These are phyloP conservation scores for Naganishia antarctica DNA, from an alignment of 768 basidiomycete species.

Conservation along the genomic window DNA sequence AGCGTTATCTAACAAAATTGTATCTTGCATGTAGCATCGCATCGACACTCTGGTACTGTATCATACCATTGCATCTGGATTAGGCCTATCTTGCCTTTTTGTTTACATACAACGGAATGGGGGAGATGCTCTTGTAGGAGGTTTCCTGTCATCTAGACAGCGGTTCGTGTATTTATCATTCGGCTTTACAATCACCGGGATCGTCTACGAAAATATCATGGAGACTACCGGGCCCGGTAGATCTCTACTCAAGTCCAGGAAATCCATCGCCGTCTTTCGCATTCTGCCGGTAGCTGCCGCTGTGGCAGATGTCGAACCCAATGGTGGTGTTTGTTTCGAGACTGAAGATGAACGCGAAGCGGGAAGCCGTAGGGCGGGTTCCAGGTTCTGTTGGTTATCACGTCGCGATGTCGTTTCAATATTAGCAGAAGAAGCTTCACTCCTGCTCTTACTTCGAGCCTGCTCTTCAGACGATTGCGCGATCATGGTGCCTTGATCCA, in stretches of 20 bases:
- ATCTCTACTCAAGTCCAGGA: conserved; percentile 10
- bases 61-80: conserved; percentile 8
- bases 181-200: no score
- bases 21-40: conserved; percentile 15
- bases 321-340: background rate
- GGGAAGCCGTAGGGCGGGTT: no score
- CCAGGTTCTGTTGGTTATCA: no score
- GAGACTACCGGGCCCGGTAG: background rate
- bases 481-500: background rate
- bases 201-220: background rate
- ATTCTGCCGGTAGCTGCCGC: conserved; percentile 3
- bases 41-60: conserved; percentile 6
- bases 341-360: background rate
- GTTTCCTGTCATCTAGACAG: background rate
- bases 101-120: background rate
- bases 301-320: background rate
- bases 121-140: background rate
- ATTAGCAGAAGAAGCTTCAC: background rate
- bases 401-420: background rate
- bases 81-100: no score
- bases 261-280: conserved; percentile 14
- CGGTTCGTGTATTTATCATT: background rate
- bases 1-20: background rate
- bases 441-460: background rate
- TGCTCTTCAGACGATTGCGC: background rate